Conservation (phyloP, 495 filamentous ascomycete genomes). For the Parathielavia hyrcaniae region DNA sequence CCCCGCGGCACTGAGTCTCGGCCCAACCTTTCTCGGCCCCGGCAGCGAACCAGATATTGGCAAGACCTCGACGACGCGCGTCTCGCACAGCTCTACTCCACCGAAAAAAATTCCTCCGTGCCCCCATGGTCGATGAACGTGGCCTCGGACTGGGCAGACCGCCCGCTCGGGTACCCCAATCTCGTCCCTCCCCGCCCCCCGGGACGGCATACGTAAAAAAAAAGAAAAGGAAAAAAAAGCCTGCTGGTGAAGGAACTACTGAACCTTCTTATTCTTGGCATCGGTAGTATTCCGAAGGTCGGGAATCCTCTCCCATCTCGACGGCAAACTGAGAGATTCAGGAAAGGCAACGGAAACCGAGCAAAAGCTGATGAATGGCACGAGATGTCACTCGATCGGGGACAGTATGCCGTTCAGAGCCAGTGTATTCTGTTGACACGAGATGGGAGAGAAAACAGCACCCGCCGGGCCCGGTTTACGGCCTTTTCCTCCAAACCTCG, state of each 20-base stretch:
- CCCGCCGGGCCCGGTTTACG: neutral
- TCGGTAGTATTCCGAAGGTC: no score
- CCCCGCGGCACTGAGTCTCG: no score
- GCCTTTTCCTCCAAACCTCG: neutral
- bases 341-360: neutral
- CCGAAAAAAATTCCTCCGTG: neutral
- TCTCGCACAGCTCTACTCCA: slow-evolving; percentile 4
- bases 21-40: no score
- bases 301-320: no score
- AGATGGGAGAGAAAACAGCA: neutral
- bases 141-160: slow-evolving; percentile 2
- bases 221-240: no score
- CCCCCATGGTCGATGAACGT: neutral
- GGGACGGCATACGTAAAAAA: neutral
- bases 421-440: no score
- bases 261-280: no score
- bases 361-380: neutral
- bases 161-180: neutral
- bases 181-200: neutral
- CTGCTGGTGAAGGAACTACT: no score
- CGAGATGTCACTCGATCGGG: no score
- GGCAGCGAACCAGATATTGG: no score
- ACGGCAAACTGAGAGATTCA: no score
- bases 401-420: no score
- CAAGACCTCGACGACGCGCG: slow-evolving; percentile 10